Conservation (phyloP, 2,329 filamentous ascomycete genomes). For the Passalora sequoiae region DNA sequence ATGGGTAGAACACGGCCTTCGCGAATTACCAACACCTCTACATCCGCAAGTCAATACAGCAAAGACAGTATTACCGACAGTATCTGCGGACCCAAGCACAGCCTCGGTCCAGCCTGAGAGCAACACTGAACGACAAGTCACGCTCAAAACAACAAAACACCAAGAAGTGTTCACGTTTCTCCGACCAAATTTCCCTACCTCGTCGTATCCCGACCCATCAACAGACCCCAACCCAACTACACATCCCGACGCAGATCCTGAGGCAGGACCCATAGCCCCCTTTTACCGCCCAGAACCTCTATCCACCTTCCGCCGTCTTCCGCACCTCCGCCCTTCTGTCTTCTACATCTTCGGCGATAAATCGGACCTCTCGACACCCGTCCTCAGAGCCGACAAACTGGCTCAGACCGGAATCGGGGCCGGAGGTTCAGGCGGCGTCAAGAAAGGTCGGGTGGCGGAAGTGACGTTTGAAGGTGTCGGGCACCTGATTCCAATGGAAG, state of each 20-base stretch:
- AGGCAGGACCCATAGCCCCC: conserved; percentile 35
- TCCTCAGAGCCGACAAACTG: conserved; percentile 55
- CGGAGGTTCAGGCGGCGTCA: conserved; percentile 62
- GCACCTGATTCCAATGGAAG: conserved; percentile 81
- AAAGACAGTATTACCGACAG: conserved; percentile 24
- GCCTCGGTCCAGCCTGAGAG: conserved; percentile 17
- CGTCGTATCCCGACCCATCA: conserved; percentile 26
- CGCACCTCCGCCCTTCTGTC: conserved; percentile 57
- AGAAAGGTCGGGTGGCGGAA: conserved; percentile 62
- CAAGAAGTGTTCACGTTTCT: conserved; percentile 80
- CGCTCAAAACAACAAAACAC: conserved; percentile 75
- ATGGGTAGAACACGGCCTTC: conserved; percentile 51
- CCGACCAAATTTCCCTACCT: conserved; percentile 50
- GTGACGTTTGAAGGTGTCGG: conserved; percentile 61
- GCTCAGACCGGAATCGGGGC: conserved; percentile 58
- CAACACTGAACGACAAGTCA: conserved; percentile 49
- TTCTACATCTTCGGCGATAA: conserved; percentile 64
- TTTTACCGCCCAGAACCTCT: conserved; percentile 65
- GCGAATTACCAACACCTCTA: conserved; percentile 11
- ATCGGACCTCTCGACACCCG: conserved; percentile 53
- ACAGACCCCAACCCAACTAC: conserved; percentile 36
- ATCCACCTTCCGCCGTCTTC: conserved; percentile 53
- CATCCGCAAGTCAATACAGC: conserved; percentile 40
- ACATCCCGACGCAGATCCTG: conserved; percentile 39
- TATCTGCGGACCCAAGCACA: conserved; percentile 25